Evolutionary conservation across 768 basidiomycete species (phyloP), one percentile per base, ranked within the genome.

Genomic region (Suillus cothurnatus): DNA sequence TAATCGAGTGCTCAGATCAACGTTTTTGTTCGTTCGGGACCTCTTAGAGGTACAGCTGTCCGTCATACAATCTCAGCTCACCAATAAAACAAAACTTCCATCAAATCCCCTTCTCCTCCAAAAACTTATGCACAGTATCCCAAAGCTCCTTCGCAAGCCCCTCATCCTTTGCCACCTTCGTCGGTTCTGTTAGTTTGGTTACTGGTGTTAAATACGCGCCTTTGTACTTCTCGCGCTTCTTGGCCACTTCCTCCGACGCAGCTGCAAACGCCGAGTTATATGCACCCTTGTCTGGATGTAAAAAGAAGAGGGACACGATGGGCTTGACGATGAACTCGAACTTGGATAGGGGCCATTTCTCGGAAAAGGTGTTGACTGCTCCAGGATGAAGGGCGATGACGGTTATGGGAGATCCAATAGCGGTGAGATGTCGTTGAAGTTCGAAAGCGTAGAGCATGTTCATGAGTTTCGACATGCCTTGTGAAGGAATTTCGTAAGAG

Each of bases 391-490:
- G 0, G 6, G 77, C 59, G 12, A 78, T 55, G 57, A 72, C 75
- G 0, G 70, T 77, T 34, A 79, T 75, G 1, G 66, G 57, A 0
- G 77, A 69, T 19, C 71, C 73, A 43, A 74, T 71, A 0, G 69
- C 71, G 53, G 82, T 79, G 34, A 89, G 73, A 23, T 71, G 81
- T 38, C 76, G 77, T 64, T 89, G 86, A 21, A 89, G 74, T 66
- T 83, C 79, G 32, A 78, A 81, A 1, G 81, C 82, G 65, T 80
- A 86, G 21, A 88, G 77, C 36, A 84, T 73, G 57, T 79, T 80
- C n/a, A 82, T 80, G n/a, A 88, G 73, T 70, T 89, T 89, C 55
- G 84, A 77, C 39, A 80, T 71, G n/a, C 0, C 71, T 88, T n/a
- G 31, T 7, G 28, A 55, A 14, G 11, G 19, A 11, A 64, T 38